Base-by-base conservation (phyloP, 176 grass and related monocot genomes). In the Zoysia japonica region DNA sequence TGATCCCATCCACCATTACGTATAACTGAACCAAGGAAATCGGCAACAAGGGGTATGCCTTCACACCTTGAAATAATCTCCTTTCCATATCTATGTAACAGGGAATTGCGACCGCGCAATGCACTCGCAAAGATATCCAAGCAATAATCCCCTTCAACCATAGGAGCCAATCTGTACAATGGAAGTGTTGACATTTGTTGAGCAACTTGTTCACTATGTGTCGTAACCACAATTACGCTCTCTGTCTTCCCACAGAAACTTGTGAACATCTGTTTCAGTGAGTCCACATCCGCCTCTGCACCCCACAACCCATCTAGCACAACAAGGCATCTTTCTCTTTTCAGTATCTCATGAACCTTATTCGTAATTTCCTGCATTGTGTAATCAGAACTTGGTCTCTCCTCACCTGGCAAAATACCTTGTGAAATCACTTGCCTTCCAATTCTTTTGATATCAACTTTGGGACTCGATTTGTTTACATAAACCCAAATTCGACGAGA, bases 21-120 rank as follows among this genome's bases (percentile, higher is more conserved):
- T 68, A 68, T 41, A 68, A 68, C 16, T 45, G 42, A 45, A 68
- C 65, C 65, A 43, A 68, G 65, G 15, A 68, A 68, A 45, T 68
- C 65, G n/a, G 65, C 65, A 68, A 68, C 65, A 68, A 68, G 65
- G n/a, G 65, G 65, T 68, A 68, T 68, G 65, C 65, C 65, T 46
- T 68, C 65, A 68, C 65, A 68, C 42, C 65, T 68, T 68, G 65
- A 68, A 46, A 68, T 68, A 46, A 68, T 68, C 45, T 68, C 41
- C 65, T 68, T 68, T 45, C 65, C 44, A 16, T 68, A 68, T 9
- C 65, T 68, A 19, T 16, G 65, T 40, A 46, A 68, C 41, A 68
- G 42, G 17, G 65, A 68, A 68, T 68, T 68, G 42, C 43, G 65
- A 19, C 65, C 65, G 11, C 65, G 16, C 65, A 68, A 46, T 68